Evolutionary conservation across 2,329 filamentous ascomycete species (phyloP), one percentile per base, ranked within the genome.

Genomic region (Neofusicoccum parvum): DNA sequence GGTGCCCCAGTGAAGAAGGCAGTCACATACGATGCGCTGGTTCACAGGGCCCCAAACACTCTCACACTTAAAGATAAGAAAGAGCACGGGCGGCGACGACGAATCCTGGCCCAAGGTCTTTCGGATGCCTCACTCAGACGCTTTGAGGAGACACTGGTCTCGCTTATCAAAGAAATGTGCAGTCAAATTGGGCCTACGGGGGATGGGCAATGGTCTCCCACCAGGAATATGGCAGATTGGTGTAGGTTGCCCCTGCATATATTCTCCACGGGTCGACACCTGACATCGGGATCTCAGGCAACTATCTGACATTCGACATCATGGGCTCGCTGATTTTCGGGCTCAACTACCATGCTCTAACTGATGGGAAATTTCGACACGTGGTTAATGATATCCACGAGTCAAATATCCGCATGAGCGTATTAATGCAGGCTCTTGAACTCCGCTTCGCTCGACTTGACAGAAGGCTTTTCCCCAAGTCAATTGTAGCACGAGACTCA

Each of bases 321-420:
- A 84, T 85, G 79, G 81, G 80, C 14, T 80, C 83, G 67, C 69
- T 82, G 32, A 78, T 78, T 32, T 80, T 82, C 69, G 80, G 80
- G 2, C 80, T 81, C 70, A 72, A 79, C 48, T 80, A 82, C 68
- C 80, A 81, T 66, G 46, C 46, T 11, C 27, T 49, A 7, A 49
- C 48, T 34, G 48, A 50, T 50, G 17, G 3, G 27, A 34, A 11
- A 23, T 32, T 34, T 23, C 72, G 81, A n/a, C 76, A 78, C 67
- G 79, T 79, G 23, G 79, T 79, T 6, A 72, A 78, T 23, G 67
- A 82, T 64, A 77, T 82, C 0, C 75, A 78, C 5, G 77, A 79
- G 41, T 60, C 56, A 7, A 60, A 60, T 15, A 23, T 60, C 14
- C 56, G 56, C n/a, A 20, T 60, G 10, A 36, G 56, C 43, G 27